These are phyloP conservation scores for Parastagonospora avenae DNA, from an alignment of 2,329 filamentous ascomycete genomes.

Conservation along the genomic window DNA sequence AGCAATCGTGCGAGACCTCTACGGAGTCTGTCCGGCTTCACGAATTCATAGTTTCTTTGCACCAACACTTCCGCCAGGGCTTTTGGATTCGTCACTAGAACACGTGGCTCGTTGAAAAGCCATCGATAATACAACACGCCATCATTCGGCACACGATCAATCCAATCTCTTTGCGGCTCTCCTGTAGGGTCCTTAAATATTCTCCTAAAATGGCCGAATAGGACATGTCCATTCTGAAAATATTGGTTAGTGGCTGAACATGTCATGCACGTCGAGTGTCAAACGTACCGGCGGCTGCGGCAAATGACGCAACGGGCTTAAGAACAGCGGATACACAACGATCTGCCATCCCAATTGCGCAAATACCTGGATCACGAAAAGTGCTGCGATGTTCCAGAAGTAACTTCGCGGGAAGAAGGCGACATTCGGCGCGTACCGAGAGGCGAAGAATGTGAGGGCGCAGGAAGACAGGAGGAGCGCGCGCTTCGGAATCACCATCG, in stretches of 20 bases:
- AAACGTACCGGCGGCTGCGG: slow-evolving; percentile 57
- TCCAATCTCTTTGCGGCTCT: slow-evolving; percentile 56
- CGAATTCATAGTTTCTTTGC: slow-evolving; percentile 57
- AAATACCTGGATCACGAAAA: slow-evolving; percentile 48
- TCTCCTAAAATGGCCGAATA: slow-evolving; percentile 50
- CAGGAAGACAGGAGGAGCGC: slow-evolving; percentile 29
- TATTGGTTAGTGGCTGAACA: not conserved
- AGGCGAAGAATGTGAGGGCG: slow-evolving; percentile 35
- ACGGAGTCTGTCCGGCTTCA: slow-evolving; percentile 54
- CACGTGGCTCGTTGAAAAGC: slow-evolving; percentile 52
- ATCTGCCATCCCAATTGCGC: slow-evolving; percentile 49
- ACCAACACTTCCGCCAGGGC: slow-evolving; percentile 57
- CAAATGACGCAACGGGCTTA: slow-evolving; percentile 64
- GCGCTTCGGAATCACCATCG: slow-evolving; percentile 38
- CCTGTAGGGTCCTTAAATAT: slow-evolving; percentile 52
- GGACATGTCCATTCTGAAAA: slow-evolving; percentile 34
- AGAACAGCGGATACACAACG: slow-evolving; percentile 62
- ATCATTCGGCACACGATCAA: slow-evolving; percentile 59
- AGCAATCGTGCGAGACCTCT: slow-evolving; percentile 66
- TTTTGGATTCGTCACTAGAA: slow-evolving; percentile 54
- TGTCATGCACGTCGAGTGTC: not conserved
- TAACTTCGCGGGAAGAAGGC: slow-evolving; percentile 37
- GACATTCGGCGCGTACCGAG: slow-evolving; percentile 40
- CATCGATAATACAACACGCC: slow-evolving; percentile 60
- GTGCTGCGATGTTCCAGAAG: slow-evolving; percentile 46